A percentile compares a stretch with the other conserved stretches of the same genome.
These are phyloP conservation scores for Fraxinus dipetala DNA, from an alignment of 305 asterid genomes.

Conservation along the genomic window DNA sequence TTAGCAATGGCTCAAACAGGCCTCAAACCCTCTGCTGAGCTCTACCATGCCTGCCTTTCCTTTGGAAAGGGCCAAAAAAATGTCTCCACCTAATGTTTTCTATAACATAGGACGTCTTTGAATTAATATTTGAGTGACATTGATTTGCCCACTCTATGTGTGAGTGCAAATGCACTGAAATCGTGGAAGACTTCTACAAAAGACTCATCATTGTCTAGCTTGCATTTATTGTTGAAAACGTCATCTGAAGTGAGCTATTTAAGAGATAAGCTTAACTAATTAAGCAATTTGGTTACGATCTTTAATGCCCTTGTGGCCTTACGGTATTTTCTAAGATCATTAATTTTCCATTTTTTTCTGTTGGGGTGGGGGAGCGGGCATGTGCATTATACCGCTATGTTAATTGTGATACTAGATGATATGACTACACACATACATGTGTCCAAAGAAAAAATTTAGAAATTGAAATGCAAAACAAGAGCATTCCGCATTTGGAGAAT, in stretches of 20 bases:
- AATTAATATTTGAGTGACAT: not conserved
- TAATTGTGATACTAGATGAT: not conserved
- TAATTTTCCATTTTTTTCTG: not conserved
- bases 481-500: not conserved
- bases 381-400: not conserved
- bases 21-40: constrained; percentile 14
- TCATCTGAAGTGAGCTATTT: not conserved
- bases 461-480: not conserved
- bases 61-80: not conserved
- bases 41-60: constrained; percentile 15
- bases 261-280: not conserved
- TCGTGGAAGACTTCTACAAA: not conserved
- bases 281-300: not conserved
- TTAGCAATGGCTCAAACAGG: not conserved
- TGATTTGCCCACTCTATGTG: not conserved
- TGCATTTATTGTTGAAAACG: not conserved
- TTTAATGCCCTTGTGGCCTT: not conserved
- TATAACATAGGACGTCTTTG: not conserved
- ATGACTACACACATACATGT: not conserved
- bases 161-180: not conserved
- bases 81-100: not conserved
- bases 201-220: not conserved
- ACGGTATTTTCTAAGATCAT: not conserved
- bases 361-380: not conserved
- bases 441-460: not conserved